Base-by-base conservation (phyloP, 208 protist species). In the Leishmania aethiopica region DNA sequence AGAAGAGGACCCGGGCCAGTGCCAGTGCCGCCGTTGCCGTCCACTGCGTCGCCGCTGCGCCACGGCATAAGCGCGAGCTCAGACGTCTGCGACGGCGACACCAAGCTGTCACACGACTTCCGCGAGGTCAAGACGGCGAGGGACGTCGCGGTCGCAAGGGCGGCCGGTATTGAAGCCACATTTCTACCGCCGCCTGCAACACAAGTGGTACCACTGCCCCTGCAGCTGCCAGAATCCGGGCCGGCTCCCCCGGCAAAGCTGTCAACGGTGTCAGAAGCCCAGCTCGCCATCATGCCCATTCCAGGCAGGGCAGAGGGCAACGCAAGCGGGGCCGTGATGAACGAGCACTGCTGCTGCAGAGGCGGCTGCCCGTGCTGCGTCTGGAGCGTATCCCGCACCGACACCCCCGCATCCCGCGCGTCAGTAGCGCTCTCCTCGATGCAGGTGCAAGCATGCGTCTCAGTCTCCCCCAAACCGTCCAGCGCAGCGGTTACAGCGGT, bases 391-490 rank as follows among this genome's bases (percentile, higher is more conserved):
- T 53, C 35, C 72, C 72, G 78, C 42, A 81, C 73, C 2, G 78
- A 55, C 62, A 45, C 22, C 77, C 77, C 75, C 71, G 82, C 79
- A 57, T 74, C 82, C 77, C 45, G 40, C 57, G 78, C 82, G 25
- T 64, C 77, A 22, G 25, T 32, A 3, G 64, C 77, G 51, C 71
- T 82, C 70, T 78, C 82, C 5, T 51, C 59, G 64, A 85, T 75
- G 72, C 72, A 79, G 49, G 40, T 53, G 15, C 82, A 64, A 13
- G 77, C 76, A 75, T 66, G 76, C 70, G 72, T 22, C 77, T 82
- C 82, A 2, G 62, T 35, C 53, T 85, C 82, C 15, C 62, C 28
- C 0, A 85, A 53, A 0, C 37, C 60, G 45, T 80, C 35, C 17
- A 80, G 69, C 45, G 45, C 22, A 15, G 62, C 59, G 13, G 62